Evolutionary conservation across 2,329 filamentous ascomycete genomes (phyloP), one percentile per base, ranked within the genome.

Genomic region (Pseudomassariella vexata): DNA sequence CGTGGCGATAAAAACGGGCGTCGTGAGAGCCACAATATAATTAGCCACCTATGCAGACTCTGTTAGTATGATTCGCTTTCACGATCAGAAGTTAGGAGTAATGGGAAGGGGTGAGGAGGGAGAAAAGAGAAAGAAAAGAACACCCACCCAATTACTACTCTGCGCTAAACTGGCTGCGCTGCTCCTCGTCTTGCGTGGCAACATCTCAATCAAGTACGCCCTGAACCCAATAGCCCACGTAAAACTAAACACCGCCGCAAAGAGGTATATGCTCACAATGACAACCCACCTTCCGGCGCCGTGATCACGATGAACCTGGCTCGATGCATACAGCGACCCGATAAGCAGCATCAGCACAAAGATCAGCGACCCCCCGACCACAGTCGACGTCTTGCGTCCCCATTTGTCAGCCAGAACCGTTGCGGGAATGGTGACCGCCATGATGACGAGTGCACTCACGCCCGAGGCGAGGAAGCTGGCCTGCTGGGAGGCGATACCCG

Each of bases 181-280:
- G 10, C 23, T 33, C 30, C 30, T 33, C 2, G 30, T 33, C 30
- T 33, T 33, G 17, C 30, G 26, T 18, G 30, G 30, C 18, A 33
- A 18, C 14, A 23, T 33, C 24, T 33, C 30, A 19, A 33, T 26
- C 23, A 26, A 15, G 39, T 71, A 77, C 0, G 74, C 68, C 24
- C 68, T 64, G 28, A 74, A 58, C 0, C 61, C 59, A 5, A 79
- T 64, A 0, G 62, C 73, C 70, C 74, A 78, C 0, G 69, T 66
- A 5, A 49, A 50, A 12, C 52, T 62, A 34, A 60, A 74, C 0
- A 62, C 49, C 4, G 66, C 55, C 2, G 65, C 60, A 33, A 71
- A 77, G 1, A 70, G 28, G 36, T 69, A 74, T 24, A 74, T 68
- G 15, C 52, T 57, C 1, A 70, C 61, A 4, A 74, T 63, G 2